Evolutionary conservation across 495 filamentous ascomycete species (phyloP).

Genomic region (Penicillium chermesinum): DNA sequence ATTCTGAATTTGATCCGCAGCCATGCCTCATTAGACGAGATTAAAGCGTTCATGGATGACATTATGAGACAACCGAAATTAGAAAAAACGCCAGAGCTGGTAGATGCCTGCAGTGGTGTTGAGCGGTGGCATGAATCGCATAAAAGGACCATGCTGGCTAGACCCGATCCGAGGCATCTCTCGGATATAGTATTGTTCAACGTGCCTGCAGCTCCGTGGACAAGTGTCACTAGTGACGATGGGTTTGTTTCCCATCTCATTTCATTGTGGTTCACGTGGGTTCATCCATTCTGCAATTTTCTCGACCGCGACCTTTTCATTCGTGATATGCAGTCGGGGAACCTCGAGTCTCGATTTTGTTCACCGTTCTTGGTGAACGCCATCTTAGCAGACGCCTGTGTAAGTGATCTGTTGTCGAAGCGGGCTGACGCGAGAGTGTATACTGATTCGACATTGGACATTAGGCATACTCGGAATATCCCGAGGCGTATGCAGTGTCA

Average conservation of each 20-base stretch:
- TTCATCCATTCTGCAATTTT: slow-evolving; percentile 35
- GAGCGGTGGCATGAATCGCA: not conserved
- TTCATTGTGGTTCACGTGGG: slow-evolving; percentile 43
- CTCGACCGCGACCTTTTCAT: slow-evolving; percentile 41
- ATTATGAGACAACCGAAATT: slow-evolving; percentile 20
- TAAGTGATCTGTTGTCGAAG: not conserved
- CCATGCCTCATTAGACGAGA: slow-evolving; percentile 28
- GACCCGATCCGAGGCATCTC: not conserved
- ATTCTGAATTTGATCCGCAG: slow-evolving; percentile 34
- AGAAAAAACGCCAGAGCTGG: slow-evolving; percentile 21
- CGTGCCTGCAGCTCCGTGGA: slow-evolving; percentile 44
- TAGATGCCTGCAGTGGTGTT: slow-evolving; percentile 6
- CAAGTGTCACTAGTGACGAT: slow-evolving; percentile 39
- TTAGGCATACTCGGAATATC: slow-evolving; percentile 20
- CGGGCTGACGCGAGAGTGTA: not conserved
- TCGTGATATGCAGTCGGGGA: slow-evolving; percentile 31
- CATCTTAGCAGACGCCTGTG: slow-evolving; percentile 25
- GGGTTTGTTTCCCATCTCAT: slow-evolving; percentile 46
- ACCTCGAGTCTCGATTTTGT: slow-evolving; percentile 29
- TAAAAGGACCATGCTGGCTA: not conserved
- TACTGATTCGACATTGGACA: not conserved
- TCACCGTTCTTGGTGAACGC: slow-evolving; percentile 45
- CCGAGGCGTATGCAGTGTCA: slow-evolving; percentile 12
- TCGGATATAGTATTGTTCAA: slow-evolving; percentile 3
- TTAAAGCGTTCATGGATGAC: slow-evolving; percentile 27